Percentiles rank a stretch among this genome's conserved stretches.
Conservation (phyloP, 2,329 filamentous ascomycete species). For the Aspergillus thermomutatus region DNA sequence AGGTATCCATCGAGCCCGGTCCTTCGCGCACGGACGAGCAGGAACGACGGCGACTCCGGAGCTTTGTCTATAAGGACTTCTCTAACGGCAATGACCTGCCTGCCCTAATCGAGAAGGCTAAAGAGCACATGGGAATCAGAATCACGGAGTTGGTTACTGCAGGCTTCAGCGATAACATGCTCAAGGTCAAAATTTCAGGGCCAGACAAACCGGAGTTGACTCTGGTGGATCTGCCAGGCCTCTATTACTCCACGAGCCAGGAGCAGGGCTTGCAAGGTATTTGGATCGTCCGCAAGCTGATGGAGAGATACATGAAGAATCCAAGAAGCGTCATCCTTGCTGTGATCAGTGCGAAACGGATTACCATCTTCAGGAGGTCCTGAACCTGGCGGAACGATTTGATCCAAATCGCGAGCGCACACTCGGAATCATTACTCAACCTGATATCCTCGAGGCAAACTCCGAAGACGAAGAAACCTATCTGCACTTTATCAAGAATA, state of each 20-base stretch:
- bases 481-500: constrained; percentile 38
- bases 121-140: constrained; percentile 49
- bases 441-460: constrained; percentile 35
- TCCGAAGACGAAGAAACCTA: constrained; percentile 37
- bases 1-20: constrained; percentile 44
- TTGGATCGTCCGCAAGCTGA: constrained; percentile 49
- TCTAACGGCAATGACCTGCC: constrained; percentile 33
- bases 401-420: constrained; percentile 32
- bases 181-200: constrained; percentile 59
- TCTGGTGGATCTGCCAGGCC: constrained; percentile 60
- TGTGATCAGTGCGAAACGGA: constrained; percentile 50
- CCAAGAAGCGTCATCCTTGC: constrained; percentile 59
- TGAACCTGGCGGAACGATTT: constrained; percentile 43
- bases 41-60: constrained; percentile 2
- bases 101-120: constrained; percentile 52
- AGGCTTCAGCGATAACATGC: constrained; percentile 44
- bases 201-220: constrained; percentile 60
- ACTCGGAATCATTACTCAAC: constrained; percentile 49
- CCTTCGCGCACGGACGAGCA: constrained; percentile 14
- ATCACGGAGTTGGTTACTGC: constrained; percentile 12
- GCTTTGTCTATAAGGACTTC: constrained; percentile 11
- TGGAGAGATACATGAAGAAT: constrained; percentile 55
- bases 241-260: constrained; percentile 53
- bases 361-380: constrained; percentile 56
- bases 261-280: constrained; percentile 53